Conservation (phyloP, 1,284 basidiomycete genomes). For the Cryptococcus sp. region DNA sequence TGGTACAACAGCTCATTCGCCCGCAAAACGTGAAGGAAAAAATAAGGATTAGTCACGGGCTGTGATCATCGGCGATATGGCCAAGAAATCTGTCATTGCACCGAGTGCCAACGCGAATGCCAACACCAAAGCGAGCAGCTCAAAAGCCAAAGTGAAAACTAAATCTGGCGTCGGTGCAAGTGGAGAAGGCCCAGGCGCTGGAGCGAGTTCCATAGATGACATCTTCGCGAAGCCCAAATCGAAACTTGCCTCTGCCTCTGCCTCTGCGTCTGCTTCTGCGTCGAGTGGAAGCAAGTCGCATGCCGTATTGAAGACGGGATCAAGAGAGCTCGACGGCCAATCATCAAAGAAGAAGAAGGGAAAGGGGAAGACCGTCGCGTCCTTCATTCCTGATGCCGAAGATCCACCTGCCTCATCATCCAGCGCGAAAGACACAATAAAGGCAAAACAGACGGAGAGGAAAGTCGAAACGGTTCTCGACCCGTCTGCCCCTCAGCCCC, state of each 20-base stretch:
- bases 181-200: too few relatives aligned
- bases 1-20: too few relatives aligned
- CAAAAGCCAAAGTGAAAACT: slow-evolving; percentile 4
- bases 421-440: too few relatives aligned
- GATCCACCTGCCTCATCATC: neutral
- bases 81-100: slow-evolving; percentile 8
- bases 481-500: slow-evolving; percentile 21
- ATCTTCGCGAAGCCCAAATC: slow-evolving; percentile 38
- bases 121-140: neutral
- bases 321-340: too few relatives aligned
- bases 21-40: too few relatives aligned
- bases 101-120: neutral
- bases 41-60: too few relatives aligned
- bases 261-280: slow-evolving; percentile 8
- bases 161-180: neutral
- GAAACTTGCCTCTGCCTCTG: slow-evolving; percentile 9
- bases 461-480: slow-evolving; percentile 37
- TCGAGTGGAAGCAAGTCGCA: slow-evolving; percentile 4
- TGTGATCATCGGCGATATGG: slow-evolving; percentile 1
- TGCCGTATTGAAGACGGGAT: too few relatives aligned
- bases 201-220: slow-evolving; percentile 41
- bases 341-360: slow-evolving; percentile 30
- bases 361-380: slow-evolving; percentile 18
- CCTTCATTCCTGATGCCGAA: slow-evolving; percentile 9
- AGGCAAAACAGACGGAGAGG: neutral